Evolutionary conservation across 1,139 yeast species (phyloP).

Genomic region (Lodderomyces theae): DNA sequence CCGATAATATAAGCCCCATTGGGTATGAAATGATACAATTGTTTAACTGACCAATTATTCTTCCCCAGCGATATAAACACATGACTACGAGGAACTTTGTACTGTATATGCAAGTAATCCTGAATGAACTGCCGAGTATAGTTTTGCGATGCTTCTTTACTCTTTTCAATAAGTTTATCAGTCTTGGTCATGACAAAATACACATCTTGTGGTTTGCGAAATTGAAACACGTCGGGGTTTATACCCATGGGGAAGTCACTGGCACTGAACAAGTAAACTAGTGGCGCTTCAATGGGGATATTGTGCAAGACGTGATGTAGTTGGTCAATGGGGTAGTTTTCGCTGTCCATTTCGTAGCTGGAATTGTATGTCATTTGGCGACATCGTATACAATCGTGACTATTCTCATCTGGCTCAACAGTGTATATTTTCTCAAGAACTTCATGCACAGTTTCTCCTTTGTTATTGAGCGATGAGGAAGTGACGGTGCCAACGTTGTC

Average conservation of each 20-base stretch:
- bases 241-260: constrained; percentile 69
- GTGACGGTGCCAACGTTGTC: neutral
- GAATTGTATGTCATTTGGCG: constrained; percentile 48
- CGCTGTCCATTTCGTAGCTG: constrained; percentile 22
- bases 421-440: constrained; percentile 6
- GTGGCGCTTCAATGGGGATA: constrained; percentile 49
- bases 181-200: constrained; percentile 56
- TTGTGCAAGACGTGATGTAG: constrained; percentile 34
- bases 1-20: constrained; percentile 61
- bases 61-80: constrained; percentile 51
- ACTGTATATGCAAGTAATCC: constrained; percentile 38
- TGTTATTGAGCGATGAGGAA: neutral
- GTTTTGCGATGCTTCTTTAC: constrained; percentile 27
- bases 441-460: constrained; percentile 3
- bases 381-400: constrained; percentile 53
- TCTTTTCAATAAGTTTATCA: constrained; percentile 48
- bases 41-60: constrained; percentile 50
- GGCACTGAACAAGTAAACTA: constrained; percentile 63
- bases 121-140: constrained; percentile 46
- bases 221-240: constrained; percentile 36
- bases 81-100: constrained; percentile 42
- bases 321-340: constrained; percentile 36
- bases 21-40: constrained; percentile 33
- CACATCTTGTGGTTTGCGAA: constrained; percentile 34
- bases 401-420: constrained; percentile 9